Percentiles rank a stretch among this genome's conserved stretches.
Evolutionary conservation across 345 rosid species (phyloP).

Genomic region (Arabis alpina): DNA sequence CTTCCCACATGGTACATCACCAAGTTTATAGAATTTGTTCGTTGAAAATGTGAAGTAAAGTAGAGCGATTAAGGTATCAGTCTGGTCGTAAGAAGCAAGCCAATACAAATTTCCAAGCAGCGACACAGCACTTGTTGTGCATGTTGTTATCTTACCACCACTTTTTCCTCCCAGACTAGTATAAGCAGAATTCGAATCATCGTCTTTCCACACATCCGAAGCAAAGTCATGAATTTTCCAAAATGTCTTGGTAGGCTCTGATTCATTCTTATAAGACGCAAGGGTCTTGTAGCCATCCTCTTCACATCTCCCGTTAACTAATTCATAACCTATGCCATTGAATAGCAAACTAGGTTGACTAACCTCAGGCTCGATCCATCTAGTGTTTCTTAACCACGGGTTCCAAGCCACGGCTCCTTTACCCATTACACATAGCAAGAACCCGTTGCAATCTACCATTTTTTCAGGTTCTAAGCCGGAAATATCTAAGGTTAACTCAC

Average conservation of each 20-base stretch:
- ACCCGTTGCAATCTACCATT: conserved; percentile 4
- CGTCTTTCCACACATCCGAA: background rate
- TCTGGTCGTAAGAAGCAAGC: background rate
- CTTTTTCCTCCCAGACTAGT: background rate
- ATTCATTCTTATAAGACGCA: background rate
- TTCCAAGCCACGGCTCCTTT: background rate
- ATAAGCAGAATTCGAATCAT: background rate
- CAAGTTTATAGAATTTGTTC: background rate
- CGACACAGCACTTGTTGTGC: background rate
- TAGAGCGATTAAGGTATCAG: background rate
- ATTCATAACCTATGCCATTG: conserved; percentile 7
- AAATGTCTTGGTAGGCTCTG: background rate
- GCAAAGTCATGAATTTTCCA: conserved; percentile 17
- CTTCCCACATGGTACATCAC: conserved; percentile 4
- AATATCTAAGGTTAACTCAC: conserved; percentile 12
- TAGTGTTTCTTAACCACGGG: conserved; percentile 4
- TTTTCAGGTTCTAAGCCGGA: background rate
- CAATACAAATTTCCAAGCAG: conserved; percentile 23
- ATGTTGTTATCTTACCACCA: no score
- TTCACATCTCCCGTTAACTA: background rate
- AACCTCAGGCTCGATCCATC: background rate
- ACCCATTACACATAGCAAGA: conserved; percentile 1
- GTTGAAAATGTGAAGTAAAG: background rate
- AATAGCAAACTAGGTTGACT: no score
- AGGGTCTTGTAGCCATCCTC: conserved; percentile 12